Evolutionary conservation across 1,139 yeast species (phyloP).

Genomic region (Zhuliangozyma blackwelliae): DNA sequence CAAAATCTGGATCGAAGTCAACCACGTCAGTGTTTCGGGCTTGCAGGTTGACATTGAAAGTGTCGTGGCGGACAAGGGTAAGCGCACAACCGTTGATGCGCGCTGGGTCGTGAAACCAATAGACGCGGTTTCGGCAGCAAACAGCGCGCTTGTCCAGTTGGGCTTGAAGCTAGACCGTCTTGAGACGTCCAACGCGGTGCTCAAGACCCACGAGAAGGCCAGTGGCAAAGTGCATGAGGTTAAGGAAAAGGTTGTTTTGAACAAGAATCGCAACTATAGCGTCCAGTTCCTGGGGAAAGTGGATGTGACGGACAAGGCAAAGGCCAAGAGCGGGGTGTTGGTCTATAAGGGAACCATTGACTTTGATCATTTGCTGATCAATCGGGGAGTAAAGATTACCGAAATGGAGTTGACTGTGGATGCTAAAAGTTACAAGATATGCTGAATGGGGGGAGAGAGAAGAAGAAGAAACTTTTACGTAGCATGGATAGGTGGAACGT

Average conservation of each 20-base stretch:
- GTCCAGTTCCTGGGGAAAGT: conserved; percentile 23
- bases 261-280: conserved; percentile 18
- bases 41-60: conserved; percentile 17
- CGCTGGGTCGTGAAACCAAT: conserved; percentile 29
- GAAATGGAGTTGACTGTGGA: conserved; percentile 12
- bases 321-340: conserved; percentile 16
- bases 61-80: conserved; percentile 1
- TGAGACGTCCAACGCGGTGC: conserved; percentile 16
- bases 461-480: no score
- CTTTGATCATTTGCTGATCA: conserved; percentile 27
- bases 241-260: conserved; percentile 7
- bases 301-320: conserved; percentile 16
- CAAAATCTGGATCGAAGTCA: conserved; percentile 29
- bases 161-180: conserved; percentile 25
- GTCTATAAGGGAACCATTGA: conserved; percentile 30
- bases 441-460: no score
- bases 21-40: conserved; percentile 29
- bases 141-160: conserved; percentile 19
- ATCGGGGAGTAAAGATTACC: conserved; percentile 27
- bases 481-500: no score
- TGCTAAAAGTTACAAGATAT: not conserved
- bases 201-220: conserved; percentile 20
- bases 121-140: conserved; percentile 16
- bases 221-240: conserved; percentile 26
- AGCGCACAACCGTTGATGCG: conserved; percentile 4